These are phyloP conservation scores for Leccinum aurantiacum DNA, from an alignment of 768 basidiomycete genomes.

Conservation along the genomic window DNA sequence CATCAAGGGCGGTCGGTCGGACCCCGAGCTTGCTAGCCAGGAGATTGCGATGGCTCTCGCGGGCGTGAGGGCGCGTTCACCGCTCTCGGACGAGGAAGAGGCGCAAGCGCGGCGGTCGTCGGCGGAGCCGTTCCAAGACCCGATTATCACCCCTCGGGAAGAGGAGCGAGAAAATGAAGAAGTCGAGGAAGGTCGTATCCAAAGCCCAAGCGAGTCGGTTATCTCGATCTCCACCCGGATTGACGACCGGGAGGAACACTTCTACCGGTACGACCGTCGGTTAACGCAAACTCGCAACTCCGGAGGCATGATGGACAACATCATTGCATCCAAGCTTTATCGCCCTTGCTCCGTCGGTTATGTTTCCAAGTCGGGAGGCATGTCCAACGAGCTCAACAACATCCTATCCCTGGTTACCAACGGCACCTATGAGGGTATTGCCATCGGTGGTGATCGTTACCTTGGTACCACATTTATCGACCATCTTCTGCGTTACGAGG, in stretches of 20 bases:
- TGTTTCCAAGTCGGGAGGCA: conserved; percentile 99
- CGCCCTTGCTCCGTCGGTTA: conserved; percentile 96
- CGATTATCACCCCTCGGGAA: conserved; percentile 11
- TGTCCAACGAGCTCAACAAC: conserved; percentile 99
- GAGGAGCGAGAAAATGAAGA: neutral
- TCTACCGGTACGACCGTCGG: conserved; percentile 27
- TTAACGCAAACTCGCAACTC: conserved; percentile 33
- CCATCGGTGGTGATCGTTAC: conserved; percentile 99
- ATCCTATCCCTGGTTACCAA: conserved; percentile 95
- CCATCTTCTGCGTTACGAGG: conserved; percentile 96
- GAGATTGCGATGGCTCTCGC: conserved; percentile 75
- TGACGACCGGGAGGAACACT: conserved; percentile 42
- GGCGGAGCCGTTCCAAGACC: conserved; percentile 8
- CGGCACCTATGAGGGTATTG: conserved; percentile 99
- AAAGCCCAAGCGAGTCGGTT: conserved; percentile 49
- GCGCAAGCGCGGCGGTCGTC: conserved; percentile 24
- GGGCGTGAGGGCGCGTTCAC: conserved; percentile 41
- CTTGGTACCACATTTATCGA: conserved; percentile 99
- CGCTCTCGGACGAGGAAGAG: conserved; percentile 43
- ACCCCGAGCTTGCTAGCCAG: conserved; percentile 71
- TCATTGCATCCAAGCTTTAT: conserved; percentile 98
- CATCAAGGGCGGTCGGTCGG: conserved; percentile 42
- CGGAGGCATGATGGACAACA: conserved; percentile 96
- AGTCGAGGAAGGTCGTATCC: conserved; percentile 36
- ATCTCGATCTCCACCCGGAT: conserved; percentile 81